Base-by-base conservation (phyloP, 331 rosid genomes). In the Quercus lobata region DNA sequence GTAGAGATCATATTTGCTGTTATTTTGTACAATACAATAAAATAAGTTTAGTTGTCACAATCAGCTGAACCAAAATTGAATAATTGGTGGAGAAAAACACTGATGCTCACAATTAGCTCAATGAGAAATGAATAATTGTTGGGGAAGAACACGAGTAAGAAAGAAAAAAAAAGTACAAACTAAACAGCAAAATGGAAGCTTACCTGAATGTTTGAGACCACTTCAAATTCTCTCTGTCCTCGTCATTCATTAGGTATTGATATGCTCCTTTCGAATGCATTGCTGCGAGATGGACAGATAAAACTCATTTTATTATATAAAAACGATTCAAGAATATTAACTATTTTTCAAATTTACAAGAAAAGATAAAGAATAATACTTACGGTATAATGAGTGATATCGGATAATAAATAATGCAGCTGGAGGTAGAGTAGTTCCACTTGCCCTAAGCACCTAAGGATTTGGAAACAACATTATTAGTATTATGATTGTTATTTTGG, bases 321-420 rank as follows among this genome's bases (percentile, higher is more conserved):
- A 27, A 61, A 35, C 0, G 2, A 5, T 61, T 27, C 5, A 17
- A 25, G 7, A 27, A 11, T 25, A 14, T 61, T 5, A 1, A 24
- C 17, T 27, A 61, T 24, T 14, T n/a, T 16, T 19, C 52, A 4
- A 53, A 6, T 46, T 10, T 22, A 18, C 12, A 27, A 10, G 46
- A 8, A 35, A 22, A 8, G 1, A 7, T 18, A 4, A 8, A 4
- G 17, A n/a, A 55, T 5, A 24, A 56, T 35, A n/a, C 90, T 83
- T 65, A 88, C 90, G 86, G 41, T 90, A 86, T 46, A 87, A 88
- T 0, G 93, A 90, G 53, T 87, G 90, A 57, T 84, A 90, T 73
- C 93, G 72, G 74, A 88, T 55, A 18, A 90, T 84, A 79, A 86
- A 86, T 75, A 84, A 29, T 25, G 84, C 90, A 65, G 89, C 89